phyloP scores from a whole-genome alignment of 2,329 filamentous ascomycete genomes.

The Cladosporium sp. region DNA sequence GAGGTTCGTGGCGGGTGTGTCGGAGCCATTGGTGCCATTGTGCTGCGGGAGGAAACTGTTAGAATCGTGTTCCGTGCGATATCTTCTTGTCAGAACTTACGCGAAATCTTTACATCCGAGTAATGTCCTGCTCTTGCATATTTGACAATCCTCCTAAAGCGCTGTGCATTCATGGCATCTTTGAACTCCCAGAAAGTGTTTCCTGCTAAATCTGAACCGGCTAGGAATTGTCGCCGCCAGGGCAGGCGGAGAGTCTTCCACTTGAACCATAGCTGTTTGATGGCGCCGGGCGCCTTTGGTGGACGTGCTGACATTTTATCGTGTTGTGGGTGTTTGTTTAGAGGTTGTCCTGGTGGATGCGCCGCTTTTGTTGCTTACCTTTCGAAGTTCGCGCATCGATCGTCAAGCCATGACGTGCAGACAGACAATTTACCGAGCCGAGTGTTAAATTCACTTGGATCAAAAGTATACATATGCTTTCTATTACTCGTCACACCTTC shows the following conservation, averaged over 20 bases:
- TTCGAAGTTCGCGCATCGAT: not conserved
- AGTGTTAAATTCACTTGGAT: not conserved
- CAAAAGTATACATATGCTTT: not conserved
- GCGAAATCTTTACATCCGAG: slow-evolving; percentile 57
- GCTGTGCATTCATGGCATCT: slow-evolving; percentile 50
- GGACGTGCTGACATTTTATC: slow-evolving; percentile 13
- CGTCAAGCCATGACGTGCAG: slow-evolving; percentile 4
- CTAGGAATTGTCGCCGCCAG: slow-evolving; percentile 58
- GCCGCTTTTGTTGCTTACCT: not conserved
- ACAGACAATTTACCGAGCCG: too few species aligned
- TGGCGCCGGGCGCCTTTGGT: slow-evolving; percentile 28
- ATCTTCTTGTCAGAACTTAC: slow-evolving; percentile 33
- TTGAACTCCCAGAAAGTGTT: slow-evolving; percentile 67
- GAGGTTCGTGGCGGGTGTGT: slow-evolving; percentile 54
- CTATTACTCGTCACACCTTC: too few species aligned
- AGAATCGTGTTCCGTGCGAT: not conserved
- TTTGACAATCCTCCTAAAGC: slow-evolving; percentile 57
- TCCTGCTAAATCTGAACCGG: slow-evolving; percentile 57
- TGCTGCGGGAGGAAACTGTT: slow-evolving; percentile 36
- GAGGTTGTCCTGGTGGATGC: not conserved
- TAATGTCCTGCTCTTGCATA: slow-evolving; percentile 49
- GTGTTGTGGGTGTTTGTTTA: not conserved
- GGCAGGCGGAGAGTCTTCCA: slow-evolving; percentile 61
- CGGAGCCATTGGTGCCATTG: slow-evolving; percentile 68
- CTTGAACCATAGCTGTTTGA: slow-evolving; percentile 52